Percentiles rank a stretch among this genome's conserved stretches.
Evolutionary conservation across 306 rosid species (phyloP).

Genomic region (Quercus variabilis): DNA sequence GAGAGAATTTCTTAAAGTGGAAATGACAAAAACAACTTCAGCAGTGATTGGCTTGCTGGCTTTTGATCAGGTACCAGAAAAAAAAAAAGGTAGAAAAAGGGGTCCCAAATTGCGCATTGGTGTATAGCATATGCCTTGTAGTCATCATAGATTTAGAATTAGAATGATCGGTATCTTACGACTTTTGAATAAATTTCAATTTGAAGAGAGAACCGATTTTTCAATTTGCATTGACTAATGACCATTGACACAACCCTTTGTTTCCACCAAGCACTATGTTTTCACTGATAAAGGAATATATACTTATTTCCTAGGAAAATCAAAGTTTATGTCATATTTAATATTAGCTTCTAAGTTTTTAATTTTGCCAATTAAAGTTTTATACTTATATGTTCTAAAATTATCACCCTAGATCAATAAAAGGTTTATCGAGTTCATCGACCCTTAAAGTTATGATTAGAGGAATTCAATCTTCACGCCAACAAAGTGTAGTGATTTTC

Average conservation of each 20-base stretch:
- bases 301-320: too few relatives aligned
- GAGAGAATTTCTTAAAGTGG: background rate
- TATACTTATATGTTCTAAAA: too few relatives aligned
- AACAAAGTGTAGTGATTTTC: too few relatives aligned
- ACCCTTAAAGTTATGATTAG: too few relatives aligned
- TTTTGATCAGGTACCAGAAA: background rate
- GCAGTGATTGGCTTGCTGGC: background rate
- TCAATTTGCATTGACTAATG: background rate
- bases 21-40: background rate
- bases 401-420: too few relatives aligned
- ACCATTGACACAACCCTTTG: background rate
- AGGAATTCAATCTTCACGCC: too few relatives aligned
- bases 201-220: background rate
- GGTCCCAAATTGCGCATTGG: background rate
- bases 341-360: too few relatives aligned
- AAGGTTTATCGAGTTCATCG: too few relatives aligned
- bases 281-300: background rate
- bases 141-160: background rate
- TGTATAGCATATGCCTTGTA: background rate
- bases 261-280: background rate
- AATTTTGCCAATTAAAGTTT: too few relatives aligned
- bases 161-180: background rate
- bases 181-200: background rate
- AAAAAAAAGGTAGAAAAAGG: background rate
- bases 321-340: too few relatives aligned